phyloP scores from a whole-genome alignment of 352 stramenopile species.

The Blastocystis hominis region DNA sequence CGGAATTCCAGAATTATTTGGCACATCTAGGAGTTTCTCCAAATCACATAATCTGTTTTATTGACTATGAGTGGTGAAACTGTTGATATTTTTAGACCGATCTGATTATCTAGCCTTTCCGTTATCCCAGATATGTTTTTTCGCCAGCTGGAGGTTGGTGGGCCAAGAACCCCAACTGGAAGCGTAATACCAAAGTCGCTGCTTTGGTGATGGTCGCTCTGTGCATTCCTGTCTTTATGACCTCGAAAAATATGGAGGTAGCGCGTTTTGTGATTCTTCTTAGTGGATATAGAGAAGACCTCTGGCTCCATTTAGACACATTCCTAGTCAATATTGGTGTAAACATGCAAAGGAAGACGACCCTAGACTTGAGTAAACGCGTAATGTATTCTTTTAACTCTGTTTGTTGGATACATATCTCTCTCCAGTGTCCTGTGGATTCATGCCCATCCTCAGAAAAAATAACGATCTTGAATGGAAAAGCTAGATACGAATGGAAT shows the following conservation, averaged over 20 bases:
- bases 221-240: slow-evolving; percentile 49
- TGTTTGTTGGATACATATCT: slow-evolving; percentile 34
- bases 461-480: background rate
- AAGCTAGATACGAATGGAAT: background rate
- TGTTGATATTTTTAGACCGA: background rate
- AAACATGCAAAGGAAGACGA: slow-evolving; percentile 58
- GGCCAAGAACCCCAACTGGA: slow-evolving; percentile 52
- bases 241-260: slow-evolving; percentile 38
- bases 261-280: background rate
- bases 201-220: slow-evolving; percentile 9
- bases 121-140: slow-evolving; percentile 57
- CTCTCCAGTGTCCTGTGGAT: background rate
- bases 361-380: slow-evolving; percentile 55
- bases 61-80: slow-evolving; percentile 55
- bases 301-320: slow-evolving; percentile 5
- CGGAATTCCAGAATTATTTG: background rate
- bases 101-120: slow-evolving; percentile 30
- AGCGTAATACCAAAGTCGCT: slow-evolving; percentile 43
- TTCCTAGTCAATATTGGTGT: slow-evolving; percentile 57
- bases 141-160: slow-evolving; percentile 56
- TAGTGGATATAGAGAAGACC: slow-evolving; percentile 50
- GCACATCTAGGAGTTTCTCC: background rate
- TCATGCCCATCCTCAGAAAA: background rate
- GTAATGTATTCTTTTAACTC: slow-evolving; percentile 37
- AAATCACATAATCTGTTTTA: slow-evolving; percentile 12